Conservation (phyloP, 192 early-diverging fungal genomes). For the Coemansia sp. region DNA sequence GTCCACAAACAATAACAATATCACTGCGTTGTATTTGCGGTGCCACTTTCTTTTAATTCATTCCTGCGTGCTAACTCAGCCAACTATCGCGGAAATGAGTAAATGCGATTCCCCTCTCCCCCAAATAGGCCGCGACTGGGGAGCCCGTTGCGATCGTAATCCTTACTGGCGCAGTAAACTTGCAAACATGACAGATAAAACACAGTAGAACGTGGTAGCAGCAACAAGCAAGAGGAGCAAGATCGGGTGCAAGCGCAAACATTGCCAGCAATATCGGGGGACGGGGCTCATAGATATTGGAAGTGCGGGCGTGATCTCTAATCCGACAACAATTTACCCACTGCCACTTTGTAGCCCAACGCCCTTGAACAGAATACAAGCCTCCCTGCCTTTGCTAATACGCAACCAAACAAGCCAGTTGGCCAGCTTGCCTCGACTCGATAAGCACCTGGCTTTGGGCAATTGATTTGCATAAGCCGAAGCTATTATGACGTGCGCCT, state of each 20-base stretch:
- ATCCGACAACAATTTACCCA: background rate
- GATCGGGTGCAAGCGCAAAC: background rate
- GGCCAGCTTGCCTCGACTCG: background rate
- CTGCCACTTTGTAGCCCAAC: background rate
- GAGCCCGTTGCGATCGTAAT: background rate
- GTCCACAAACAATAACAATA: background rate
- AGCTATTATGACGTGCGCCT: background rate
- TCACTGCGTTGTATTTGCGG: background rate
- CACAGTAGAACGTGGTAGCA: background rate
- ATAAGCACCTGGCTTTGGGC: background rate
- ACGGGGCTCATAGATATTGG: background rate
- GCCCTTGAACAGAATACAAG: background rate
- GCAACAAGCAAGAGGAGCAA: background rate
- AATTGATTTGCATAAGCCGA: background rate
- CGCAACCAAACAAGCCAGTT: background rate
- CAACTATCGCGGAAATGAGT: too few species aligned
- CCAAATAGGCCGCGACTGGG: background rate
- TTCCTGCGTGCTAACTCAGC: too few species aligned
- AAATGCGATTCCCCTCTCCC: background rate
- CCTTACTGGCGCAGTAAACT: background rate
- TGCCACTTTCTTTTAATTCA: background rate
- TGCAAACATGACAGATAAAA: background rate
- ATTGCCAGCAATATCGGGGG: background rate
- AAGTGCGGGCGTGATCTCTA: background rate
- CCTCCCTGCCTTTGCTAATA: background rate